Evolutionary conservation across 2,329 filamentous ascomycete genomes (phyloP).

Genomic region (Endothia cerciana): DNA sequence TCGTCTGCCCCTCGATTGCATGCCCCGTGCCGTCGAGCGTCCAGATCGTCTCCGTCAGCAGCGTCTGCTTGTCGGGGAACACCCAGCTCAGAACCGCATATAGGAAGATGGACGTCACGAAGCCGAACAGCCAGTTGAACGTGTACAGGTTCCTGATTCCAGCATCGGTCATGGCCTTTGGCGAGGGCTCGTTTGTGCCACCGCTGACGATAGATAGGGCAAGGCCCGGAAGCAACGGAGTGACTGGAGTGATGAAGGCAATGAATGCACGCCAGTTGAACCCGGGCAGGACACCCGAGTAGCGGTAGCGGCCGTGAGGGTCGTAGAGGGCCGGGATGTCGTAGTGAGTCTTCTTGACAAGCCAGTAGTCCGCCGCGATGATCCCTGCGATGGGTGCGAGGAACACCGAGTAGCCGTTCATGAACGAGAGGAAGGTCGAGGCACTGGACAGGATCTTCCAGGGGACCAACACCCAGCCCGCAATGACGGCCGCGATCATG

Average conservation of each 20-base stretch:
- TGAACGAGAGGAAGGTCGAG: conserved; percentile 50
- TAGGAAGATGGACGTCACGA: conserved; percentile 51
- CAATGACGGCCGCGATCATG: conserved; percentile 58
- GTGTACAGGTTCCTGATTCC: conserved; percentile 36
- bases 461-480: conserved; percentile 56
- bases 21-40: conserved; percentile 36
- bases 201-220: conserved; percentile 17
- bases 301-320: conserved; percentile 46
- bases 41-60: conserved; percentile 48
- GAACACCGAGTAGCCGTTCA: conserved; percentile 48
- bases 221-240: conserved; percentile 34
- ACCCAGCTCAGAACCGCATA: conserved; percentile 55
- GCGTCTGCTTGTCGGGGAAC: conserved; percentile 54
- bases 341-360: conserved; percentile 38
- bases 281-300: conserved; percentile 32
- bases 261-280: conserved; percentile 41
- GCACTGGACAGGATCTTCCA: conserved; percentile 59
- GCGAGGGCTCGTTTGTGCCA: conserved; percentile 3
- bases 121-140: conserved; percentile 39
- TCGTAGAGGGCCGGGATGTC: conserved; percentile 49
- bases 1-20: conserved; percentile 29
- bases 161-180: conserved; percentile 29
- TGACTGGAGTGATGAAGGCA: conserved; percentile 36
- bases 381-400: conserved; percentile 44
- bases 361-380: conserved; percentile 40